These are phyloP conservation scores for Monotropa hypopitys DNA, from an alignment of 179 eudicot genomes.

Conservation along the genomic window DNA sequence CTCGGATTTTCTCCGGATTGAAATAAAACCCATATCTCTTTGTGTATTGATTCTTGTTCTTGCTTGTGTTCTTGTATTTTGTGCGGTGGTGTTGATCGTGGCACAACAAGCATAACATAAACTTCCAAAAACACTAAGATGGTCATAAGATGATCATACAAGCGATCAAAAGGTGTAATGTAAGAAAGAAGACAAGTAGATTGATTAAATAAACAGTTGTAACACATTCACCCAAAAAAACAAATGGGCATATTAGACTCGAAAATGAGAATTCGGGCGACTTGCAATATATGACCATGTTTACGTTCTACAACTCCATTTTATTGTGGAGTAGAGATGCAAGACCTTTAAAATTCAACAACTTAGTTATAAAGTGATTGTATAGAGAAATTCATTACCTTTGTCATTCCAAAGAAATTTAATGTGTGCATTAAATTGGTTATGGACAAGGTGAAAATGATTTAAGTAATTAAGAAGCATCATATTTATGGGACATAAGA, in stretches of 20 bases:
- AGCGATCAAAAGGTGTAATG: neutral
- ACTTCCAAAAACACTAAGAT: constrained; percentile 11
- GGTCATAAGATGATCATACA: neutral
- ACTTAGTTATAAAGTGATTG: neutral
- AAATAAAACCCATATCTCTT: too few relatives aligned
- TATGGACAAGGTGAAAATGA: neutral
- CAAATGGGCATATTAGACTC: too few relatives aligned
- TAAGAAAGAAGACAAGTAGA: too few relatives aligned
- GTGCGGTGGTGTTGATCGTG: too few relatives aligned
- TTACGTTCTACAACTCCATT: neutral
- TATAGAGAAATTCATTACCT: too few relatives aligned
- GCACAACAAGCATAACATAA: constrained; percentile 1
- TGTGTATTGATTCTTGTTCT: too few relatives aligned
- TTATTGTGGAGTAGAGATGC: neutral
- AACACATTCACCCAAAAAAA: too few relatives aligned
- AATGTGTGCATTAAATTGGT: neutral
- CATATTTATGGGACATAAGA: neutral
- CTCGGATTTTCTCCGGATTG: too few relatives aligned
- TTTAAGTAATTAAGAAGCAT: neutral
- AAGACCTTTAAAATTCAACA: neutral
- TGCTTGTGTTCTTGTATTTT: too few relatives aligned
- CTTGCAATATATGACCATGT: neutral
- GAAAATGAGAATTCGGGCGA: too few relatives aligned
- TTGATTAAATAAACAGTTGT: too few relatives aligned
- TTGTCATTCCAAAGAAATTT: neutral